phyloP scores from a whole-genome alignment of 108 stramenopile species.

The Conticribra guillardii region DNA sequence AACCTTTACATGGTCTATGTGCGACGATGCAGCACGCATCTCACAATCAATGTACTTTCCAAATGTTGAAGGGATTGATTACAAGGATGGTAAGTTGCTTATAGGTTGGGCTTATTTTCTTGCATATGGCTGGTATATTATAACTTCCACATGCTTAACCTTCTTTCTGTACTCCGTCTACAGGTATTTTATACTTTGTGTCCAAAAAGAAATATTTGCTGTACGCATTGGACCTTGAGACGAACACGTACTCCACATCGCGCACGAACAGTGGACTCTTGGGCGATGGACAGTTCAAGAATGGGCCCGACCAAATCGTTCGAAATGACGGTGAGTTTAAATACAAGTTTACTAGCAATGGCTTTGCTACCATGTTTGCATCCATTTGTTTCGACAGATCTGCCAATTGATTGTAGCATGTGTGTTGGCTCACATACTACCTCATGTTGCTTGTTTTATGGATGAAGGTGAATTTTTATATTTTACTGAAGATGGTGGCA shows the following conservation, averaged over 20 bases:
- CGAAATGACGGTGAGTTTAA: constrained; percentile 22
- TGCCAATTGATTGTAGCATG: too few relatives aligned
- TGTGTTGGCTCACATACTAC: too few relatives aligned
- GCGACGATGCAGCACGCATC: constrained; percentile 31
- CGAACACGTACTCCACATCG: constrained; percentile 18
- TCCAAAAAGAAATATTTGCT: constrained; percentile 43
- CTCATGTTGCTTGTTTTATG: too few relatives aligned
- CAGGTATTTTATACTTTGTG: constrained; percentile 52
- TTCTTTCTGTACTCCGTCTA: not conserved
- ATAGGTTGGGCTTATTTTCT: not conserved
- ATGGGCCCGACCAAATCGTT: constrained; percentile 58
- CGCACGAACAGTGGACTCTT: constrained; percentile 10
- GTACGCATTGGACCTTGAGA: constrained; percentile 48
- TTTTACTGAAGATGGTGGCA: constrained; percentile 73
- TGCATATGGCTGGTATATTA: too few relatives aligned
- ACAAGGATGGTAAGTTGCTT: constrained; percentile 21
- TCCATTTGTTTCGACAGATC: too few relatives aligned
- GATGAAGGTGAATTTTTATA: constrained; percentile 56
- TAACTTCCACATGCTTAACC: not conserved
- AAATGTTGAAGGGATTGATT: constrained; percentile 59
- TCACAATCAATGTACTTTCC: constrained; percentile 44
- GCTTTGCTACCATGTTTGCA: too few relatives aligned
- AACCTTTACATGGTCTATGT: constrained; percentile 37
- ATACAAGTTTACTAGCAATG: too few relatives aligned
- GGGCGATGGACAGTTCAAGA: constrained; percentile 44